Evolutionary conservation across 352 stramenopile genomes (phyloP), one percentile per base, ranked within the genome.

Genomic region (Phytophthora cactorum): DNA sequence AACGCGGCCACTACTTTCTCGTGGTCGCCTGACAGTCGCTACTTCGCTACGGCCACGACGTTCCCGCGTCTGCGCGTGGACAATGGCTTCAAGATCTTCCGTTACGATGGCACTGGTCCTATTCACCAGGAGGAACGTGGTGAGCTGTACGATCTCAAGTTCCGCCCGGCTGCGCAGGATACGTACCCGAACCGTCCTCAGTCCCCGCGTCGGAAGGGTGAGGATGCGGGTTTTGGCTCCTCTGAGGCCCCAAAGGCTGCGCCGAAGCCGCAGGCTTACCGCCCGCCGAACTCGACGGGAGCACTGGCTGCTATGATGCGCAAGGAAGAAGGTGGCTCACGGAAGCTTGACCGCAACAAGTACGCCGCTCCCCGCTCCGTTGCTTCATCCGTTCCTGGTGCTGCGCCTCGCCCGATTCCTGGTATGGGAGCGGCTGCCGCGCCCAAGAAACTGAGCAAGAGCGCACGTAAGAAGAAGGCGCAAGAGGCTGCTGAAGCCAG

Each of bases 61-160:
- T 98, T 97, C 62, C 97, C 97, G n/a, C 90, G 97, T 45, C 97
- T 99, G 84, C 98, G 98, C 81, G 97, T 99, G 9, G 97, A 99
- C 75, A 99, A 99, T 75, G 95, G 95, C 52, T 94, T 99, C 28
- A 95, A 97, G 71, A 65, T 99, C 4, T 99, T 98, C 80, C 88
- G 88, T 52, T 99, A 99, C 78, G 97, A 99, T 75, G 97, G 98
- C 44, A 78, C 77, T 11, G 92, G 91, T 10, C 92, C 92, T 17
- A 89, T 98, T 68, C 74, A 90, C 81, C 88, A 83, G 73, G 92
- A 91, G 63, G 89, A 86, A 53, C 91, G 89, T 59, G 72, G 59
- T 4, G 88, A 94, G 79, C 75, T 96, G 12, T 97, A 95, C 66
- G 92, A 97, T 68, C 72, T 95, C 10, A 81, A 92, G 65, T 98